Conservation (phyloP, 768 basidiomycete species). For the Plicaturopsis crispa region DNA sequence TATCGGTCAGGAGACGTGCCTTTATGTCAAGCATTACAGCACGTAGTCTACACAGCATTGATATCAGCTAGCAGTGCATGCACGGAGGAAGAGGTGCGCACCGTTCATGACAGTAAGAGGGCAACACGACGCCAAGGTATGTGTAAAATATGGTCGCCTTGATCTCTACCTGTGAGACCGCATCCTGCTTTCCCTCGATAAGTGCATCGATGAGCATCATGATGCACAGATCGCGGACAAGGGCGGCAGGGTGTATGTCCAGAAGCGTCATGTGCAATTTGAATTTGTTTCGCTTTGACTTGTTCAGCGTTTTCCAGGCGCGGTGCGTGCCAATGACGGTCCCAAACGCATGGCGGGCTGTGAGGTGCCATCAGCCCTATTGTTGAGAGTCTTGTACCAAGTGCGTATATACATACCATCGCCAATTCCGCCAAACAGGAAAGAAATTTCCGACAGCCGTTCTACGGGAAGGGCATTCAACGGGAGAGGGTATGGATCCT, state of each 20-base stretch:
- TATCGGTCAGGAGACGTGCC: slow-evolving; percentile 5
- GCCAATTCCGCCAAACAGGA: slow-evolving; percentile 20
- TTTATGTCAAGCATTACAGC: background rate
- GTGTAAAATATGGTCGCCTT: slow-evolving; percentile 18
- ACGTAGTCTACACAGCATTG: background rate
- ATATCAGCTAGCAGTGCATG: background rate
- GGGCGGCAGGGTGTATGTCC: slow-evolving; percentile 17
- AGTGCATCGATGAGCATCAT: slow-evolving; percentile 16
- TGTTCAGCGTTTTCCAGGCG: slow-evolving; percentile 1
- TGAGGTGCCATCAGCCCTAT: background rate
- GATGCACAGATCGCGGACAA: slow-evolving; percentile 16
- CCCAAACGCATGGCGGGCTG: slow-evolving; percentile 17
- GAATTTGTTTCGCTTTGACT: slow-evolving; percentile 9
- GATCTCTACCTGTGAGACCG: slow-evolving; percentile 9
- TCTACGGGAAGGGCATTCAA: slow-evolving; percentile 9
- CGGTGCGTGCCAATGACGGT: slow-evolving; percentile 16
- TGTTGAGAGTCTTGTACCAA: background rate
- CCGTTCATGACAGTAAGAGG: slow-evolving; percentile 13
- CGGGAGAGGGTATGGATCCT: slow-evolving; percentile 13
- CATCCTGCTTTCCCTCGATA: slow-evolving; percentile 5
- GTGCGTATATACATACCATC: slow-evolving; percentile 12
- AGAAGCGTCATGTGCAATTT: slow-evolving; percentile 16
- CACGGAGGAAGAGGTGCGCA: slow-evolving; percentile 5
- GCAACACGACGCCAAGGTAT: slow-evolving; percentile 15
- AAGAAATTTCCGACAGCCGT: slow-evolving; percentile 12